A percentile compares a stretch with the other conserved stretches of the same genome.
Conservation (phyloP, 768 basidiomycete genomes). For the Calocybe gangraenosa region DNA sequence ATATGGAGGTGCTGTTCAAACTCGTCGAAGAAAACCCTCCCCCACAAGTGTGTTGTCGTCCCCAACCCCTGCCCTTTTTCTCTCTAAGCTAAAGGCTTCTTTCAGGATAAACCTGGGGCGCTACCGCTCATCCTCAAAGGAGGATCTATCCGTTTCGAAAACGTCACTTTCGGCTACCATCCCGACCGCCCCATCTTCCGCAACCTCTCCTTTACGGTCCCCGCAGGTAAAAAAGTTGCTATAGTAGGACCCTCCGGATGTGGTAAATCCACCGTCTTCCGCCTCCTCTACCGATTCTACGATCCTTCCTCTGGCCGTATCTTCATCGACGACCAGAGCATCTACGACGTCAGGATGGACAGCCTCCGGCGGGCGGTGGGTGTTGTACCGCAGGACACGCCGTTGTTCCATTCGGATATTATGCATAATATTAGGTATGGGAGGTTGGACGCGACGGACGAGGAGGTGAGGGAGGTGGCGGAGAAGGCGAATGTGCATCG, state of each 20-base stretch:
- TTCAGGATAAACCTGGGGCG: slow-evolving; percentile 68
- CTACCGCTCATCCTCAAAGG: slow-evolving; percentile 67
- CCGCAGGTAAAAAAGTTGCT: slow-evolving; percentile 94
- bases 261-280: slow-evolving; percentile 95
- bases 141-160: slow-evolving; percentile 89
- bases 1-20: slow-evolving; percentile 96
- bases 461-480: slow-evolving; percentile 83
- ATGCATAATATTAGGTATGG: slow-evolving; percentile 97
- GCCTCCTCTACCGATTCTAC: slow-evolving; percentile 93
- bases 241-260: slow-evolving; percentile 97
- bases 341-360: slow-evolving; percentile 65
- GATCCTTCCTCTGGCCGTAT: slow-evolving; percentile 80
- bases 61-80: not conserved
- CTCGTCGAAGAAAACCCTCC: slow-evolving; percentile 79
- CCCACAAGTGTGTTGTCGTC: slow-evolving; percentile 39
- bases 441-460: slow-evolving; percentile 79
- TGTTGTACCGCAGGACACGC: slow-evolving; percentile 97
- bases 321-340: slow-evolving; percentile 82
- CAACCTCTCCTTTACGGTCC: slow-evolving; percentile 83
- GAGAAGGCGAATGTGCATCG: slow-evolving; percentile 84
- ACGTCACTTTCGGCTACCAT: slow-evolving; percentile 90
- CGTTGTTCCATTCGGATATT: slow-evolving; percentile 93
- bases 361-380: slow-evolving; percentile 76
- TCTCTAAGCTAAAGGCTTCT: not conserved
- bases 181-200: slow-evolving; percentile 90